Percentiles rank a stretch among this genome's conserved stretches.
Evolutionary conservation across 2,329 filamentous ascomycete species (phyloP).

Genomic region (Alternaria brassicicola): DNA sequence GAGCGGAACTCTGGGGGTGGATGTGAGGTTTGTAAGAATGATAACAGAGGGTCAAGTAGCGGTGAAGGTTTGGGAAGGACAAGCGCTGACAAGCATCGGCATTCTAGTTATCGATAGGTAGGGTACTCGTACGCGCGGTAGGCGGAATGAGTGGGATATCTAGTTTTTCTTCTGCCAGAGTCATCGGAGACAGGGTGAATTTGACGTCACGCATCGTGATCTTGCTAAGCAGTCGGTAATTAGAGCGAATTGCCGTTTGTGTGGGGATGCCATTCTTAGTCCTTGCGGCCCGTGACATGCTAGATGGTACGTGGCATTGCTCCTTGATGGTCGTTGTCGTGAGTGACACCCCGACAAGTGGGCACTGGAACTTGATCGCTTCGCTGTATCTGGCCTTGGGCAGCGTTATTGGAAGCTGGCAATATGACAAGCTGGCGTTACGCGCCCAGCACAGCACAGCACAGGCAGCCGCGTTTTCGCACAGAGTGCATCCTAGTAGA

Average conservation of each 20-base stretch:
- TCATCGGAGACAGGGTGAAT: conserved; percentile 3
- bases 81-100: neutral
- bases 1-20: neutral
- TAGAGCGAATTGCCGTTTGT: conserved; percentile 19
- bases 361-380: neutral
- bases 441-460: neutral
- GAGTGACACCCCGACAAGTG: conserved; percentile 3
- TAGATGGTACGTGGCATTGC: conserved; percentile 14
- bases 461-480: conserved; percentile 1
- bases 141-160: conserved; percentile 4
- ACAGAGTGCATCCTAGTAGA: neutral
- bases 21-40: neutral
- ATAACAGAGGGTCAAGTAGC: conserved; percentile 7
- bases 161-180: conserved; percentile 5
- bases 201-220: conserved; percentile 38
- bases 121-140: neutral
- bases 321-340: conserved; percentile 1
- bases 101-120: conserved; percentile 2
- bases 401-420: neutral
- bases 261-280: conserved; percentile 26
- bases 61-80: conserved; percentile 12
- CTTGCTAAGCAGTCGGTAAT: conserved; percentile 8
- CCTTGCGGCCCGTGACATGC: conserved; percentile 11
- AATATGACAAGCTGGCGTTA: neutral
- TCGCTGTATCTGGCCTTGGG: neutral